These are phyloP conservation scores for Vigna mungo DNA, from an alignment of 306 rosid species.

Conservation along the genomic window DNA sequence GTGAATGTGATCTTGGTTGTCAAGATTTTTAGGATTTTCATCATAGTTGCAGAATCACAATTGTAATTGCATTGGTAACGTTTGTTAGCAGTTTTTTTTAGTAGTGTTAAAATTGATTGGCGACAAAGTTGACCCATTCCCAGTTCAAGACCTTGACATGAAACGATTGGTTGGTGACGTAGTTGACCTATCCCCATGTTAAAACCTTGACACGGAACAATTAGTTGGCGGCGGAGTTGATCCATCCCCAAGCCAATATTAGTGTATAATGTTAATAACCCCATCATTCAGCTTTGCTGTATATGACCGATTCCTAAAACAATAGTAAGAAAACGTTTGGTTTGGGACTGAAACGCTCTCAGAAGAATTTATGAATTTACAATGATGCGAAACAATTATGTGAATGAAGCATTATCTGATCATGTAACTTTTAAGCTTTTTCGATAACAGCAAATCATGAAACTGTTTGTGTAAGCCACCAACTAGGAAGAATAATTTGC, in stretches of 20 bases:
- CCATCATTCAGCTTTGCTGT: too few relatives aligned
- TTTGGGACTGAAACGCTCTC: not conserved
- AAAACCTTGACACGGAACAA: not conserved
- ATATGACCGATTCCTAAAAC: not conserved
- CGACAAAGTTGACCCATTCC: not conserved
- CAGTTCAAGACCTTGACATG: not conserved
- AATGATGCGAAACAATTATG: not conserved
- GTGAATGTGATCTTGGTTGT: not conserved
- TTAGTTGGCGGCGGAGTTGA: not conserved
- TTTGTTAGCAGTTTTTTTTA: not conserved
- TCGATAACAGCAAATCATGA: not conserved
- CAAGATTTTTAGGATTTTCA: not conserved
- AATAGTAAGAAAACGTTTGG: too few relatives aligned
- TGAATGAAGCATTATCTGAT: constrained; percentile 11
- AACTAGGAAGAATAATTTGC: not conserved
- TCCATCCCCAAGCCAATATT: not conserved
- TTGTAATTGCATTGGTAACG: not conserved
- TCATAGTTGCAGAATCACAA: not conserved
- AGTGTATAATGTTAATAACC: not conserved
- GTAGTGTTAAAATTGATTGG: not conserved
- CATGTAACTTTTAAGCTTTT: not conserved
- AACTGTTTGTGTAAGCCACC: not conserved
- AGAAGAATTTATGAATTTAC: not conserved
- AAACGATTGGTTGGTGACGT: not conserved
- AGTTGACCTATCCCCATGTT: not conserved